Base-by-base conservation (phyloP, 768 basidiomycete species). In the Boletus vinaceobasis region DNA sequence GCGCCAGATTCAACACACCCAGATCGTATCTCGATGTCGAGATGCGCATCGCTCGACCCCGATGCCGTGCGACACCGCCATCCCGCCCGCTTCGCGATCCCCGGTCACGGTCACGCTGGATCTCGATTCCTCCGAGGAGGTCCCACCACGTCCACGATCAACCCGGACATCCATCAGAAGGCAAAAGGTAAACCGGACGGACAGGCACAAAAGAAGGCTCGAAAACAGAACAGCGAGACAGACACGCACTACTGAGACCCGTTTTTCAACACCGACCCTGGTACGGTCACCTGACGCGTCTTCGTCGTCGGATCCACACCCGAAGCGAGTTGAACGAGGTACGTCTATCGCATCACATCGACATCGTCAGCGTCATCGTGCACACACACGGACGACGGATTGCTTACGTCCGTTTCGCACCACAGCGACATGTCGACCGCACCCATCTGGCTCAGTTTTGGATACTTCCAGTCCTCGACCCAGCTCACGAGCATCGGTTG, bases 391-490 rank as follows among this genome's bases (percentile, higher is more conserved):
- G 56, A 40, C 23, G 13, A 56, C 11, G 14, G 33, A 3, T 37
- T 4, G 15, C 57, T 49, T 45, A 84, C 82, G 53, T 74, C 73
- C 42, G 75, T 69, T 26, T 73, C 69, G 10, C 67, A 61, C 61
- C 75, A 80, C 5, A 87, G 71, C 38, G 80, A 73, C 8, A 87
- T 76, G 7, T 67, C 66, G 26, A 84, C 49, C 1, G 58, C 55
- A 1, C 78, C 76, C 68, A 82, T 76, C 13, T 75, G 64, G 32
- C 52, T 50, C 7, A 86, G 55, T 21, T 62, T 60, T 0, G 85
- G 84, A 8, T 58, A 57, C 1, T 43, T 63, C 7, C 67, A 64
- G 42, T 82, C 78, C 38, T 86, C 83, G 36, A 64, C 67, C 85
- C 85, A 87, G 4, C 65, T 74, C 4, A 84, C 63, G 9, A 62